A percentile compares a stretch with the other conserved stretches of the same genome.
These are phyloP conservation scores for Colletotrichum camelliae DNA, from an alignment of 2,329 filamentous ascomycete genomes.

Conservation along the genomic window DNA sequence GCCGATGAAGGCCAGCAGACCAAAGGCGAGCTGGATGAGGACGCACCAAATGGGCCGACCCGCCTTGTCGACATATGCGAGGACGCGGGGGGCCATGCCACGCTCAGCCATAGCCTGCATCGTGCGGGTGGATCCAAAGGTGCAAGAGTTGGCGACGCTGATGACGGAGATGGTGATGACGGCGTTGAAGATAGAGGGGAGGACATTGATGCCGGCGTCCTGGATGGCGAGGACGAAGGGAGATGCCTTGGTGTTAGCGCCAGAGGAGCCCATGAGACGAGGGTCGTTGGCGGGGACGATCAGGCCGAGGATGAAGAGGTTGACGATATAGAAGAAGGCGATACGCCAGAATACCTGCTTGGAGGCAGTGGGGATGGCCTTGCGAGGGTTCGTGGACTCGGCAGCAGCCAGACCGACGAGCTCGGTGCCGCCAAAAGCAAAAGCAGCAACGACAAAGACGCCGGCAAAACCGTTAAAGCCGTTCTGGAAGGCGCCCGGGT, in stretches of 20 bases:
- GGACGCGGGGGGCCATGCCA: conserved; percentile 59
- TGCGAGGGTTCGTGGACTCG: conserved; percentile 27
- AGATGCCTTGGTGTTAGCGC: conserved; percentile 48
- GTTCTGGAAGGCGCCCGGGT: conserved; percentile 26
- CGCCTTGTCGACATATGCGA: conserved; percentile 65
- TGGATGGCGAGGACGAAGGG: conserved; percentile 58
- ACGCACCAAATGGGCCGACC: conserved; percentile 66
- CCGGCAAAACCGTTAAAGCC: conserved; percentile 28
- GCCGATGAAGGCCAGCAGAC: conserved; percentile 62
- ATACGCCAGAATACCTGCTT: conserved; percentile 30
- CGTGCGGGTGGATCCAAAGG: conserved; percentile 56
- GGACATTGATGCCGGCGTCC: conserved; percentile 53
- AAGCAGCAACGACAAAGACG: conserved; percentile 25
- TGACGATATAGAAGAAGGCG: conserved; percentile 26
- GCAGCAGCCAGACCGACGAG: conserved; percentile 29
- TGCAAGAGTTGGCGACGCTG: conserved; percentile 56
- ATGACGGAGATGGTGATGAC: conserved; percentile 56
- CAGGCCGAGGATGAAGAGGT: conserved; percentile 26
- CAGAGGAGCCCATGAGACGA: conserved; percentile 28
- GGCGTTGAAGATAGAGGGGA: conserved; percentile 59
- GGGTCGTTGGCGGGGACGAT: conserved; percentile 25
- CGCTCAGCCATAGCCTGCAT: conserved; percentile 54
- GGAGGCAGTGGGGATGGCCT: conserved; percentile 28
- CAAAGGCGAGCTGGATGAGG: conserved; percentile 57
- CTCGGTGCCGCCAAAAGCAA: conserved; percentile 27